Evolutionary conservation across 2,329 filamentous ascomycete species (phyloP).

Genomic region (Calonectria honghensis): DNA sequence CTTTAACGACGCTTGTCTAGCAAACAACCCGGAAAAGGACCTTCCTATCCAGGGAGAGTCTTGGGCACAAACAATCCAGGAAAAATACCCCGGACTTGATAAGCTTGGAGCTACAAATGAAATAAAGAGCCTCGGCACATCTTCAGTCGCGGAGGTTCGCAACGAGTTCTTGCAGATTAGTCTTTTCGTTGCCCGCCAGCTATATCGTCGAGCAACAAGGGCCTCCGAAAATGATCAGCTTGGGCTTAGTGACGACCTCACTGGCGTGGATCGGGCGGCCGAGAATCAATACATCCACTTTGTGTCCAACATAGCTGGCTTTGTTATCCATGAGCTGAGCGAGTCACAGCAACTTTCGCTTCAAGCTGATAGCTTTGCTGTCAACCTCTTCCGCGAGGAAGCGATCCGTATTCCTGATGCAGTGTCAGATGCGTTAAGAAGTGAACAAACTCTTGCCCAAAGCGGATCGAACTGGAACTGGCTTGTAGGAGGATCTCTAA

Average conservation of each 20-base stretch:
- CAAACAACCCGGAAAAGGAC: conserved; percentile 48
- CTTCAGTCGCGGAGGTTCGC: conserved; percentile 54
- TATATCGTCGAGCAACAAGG: conserved; percentile 65
- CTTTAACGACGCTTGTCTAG: conserved; percentile 65
- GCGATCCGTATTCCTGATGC: conserved; percentile 46
- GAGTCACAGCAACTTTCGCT: conserved; percentile 61
- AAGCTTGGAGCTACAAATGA: conserved; percentile 38
- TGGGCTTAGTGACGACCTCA: conserved; percentile 59
- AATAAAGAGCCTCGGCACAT: conserved; percentile 21
- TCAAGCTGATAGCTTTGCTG: conserved; percentile 57
- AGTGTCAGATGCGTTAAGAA: conserved; percentile 17
- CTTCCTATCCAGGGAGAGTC: conserved; percentile 43
- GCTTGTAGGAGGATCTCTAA: conserved; percentile 57
- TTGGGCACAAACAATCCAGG: conserved; percentile 54
- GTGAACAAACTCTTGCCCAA: conserved; percentile 32
- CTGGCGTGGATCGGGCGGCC: conserved; percentile 50
- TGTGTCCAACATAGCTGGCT: conserved; percentile 61
- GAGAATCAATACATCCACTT: conserved; percentile 62
- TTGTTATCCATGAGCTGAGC: conserved; percentile 61
- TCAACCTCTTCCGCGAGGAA: conserved; percentile 63
- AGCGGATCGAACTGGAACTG: conserved; percentile 57
- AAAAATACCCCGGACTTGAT: conserved; percentile 56
- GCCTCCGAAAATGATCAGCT: conserved; percentile 51
- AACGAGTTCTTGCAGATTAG: conserved; percentile 64
- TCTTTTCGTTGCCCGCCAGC: conserved; percentile 60